Evolutionary conservation across 176 grass and related monocot species (phyloP), one percentile per base, ranked within the genome.

Genomic region (Echinochloa phyllopogon): DNA sequence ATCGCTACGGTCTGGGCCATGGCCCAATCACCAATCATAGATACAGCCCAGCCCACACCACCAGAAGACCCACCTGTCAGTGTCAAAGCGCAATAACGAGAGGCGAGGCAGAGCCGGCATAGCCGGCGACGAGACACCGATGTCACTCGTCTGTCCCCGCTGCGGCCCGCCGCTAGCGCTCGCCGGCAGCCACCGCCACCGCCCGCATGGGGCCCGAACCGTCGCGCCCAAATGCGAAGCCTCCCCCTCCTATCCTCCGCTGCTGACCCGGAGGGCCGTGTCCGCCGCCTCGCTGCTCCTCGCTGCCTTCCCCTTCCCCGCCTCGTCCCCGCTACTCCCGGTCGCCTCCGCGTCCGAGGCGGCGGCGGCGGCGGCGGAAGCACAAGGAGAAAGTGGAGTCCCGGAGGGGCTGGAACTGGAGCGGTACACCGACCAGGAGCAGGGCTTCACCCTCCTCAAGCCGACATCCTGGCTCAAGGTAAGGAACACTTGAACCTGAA

Each of bases 391-490:
- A 83, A 38, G 8, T 6, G 72, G 65, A 64, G 21, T 10, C 27
- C 11, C 33, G 6, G 48, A 23, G 0, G 80, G 44, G 60, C 25
- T 88, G n/a, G 64, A 81, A 20, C 15, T 98, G 68, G 87, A 92
- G 68, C 77, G 83, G 43, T 98, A 95, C 82, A 90, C 61, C 0
- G 89, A 98, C 81, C 62, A 74, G 42, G 83, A 82, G 18, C 73
- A 92, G 83, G 96, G 96, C 3, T 98, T 95, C 88, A 92, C 93
- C 40, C 83, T 98, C 66, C 75, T 95, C 56, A 94, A 84, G 45
- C 96, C 91, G 29, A 11, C 91, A 12, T 92, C 93, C 14, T 98
- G 96, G 93, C 23, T 72, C 50, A 88, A 98, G 96, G 96, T 98
- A 83, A 17, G 82, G 51, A 61, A 4, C 4, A n/a, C 57, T 33